These are phyloP conservation scores for Fagus sylvatica DNA, from an alignment of 306 rosid species.

Conservation along the genomic window DNA sequence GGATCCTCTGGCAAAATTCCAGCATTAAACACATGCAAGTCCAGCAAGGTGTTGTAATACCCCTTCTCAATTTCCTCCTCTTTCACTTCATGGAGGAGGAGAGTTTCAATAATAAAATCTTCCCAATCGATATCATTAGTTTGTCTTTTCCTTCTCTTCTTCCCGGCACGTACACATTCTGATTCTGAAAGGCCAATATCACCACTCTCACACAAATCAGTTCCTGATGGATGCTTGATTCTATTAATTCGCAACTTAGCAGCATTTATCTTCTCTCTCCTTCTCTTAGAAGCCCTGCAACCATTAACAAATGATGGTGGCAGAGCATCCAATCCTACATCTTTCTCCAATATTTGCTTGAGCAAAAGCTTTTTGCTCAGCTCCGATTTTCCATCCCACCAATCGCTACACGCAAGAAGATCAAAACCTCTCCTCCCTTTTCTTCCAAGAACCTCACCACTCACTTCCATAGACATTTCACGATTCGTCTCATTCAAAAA, in stretches of 20 bases:
- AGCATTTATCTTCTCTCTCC: slow-evolving; percentile 62
- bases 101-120: slow-evolving; percentile 79
- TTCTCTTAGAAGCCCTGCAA: slow-evolving; percentile 42
- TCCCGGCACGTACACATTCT: slow-evolving; percentile 16
- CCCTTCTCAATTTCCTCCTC: slow-evolving; percentile 88
- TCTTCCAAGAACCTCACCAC: slow-evolving; percentile 26
- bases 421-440: slow-evolving; percentile 23
- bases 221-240: slow-evolving; percentile 48
- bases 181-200: slow-evolving; percentile 1
- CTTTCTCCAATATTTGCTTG: slow-evolving; percentile 55
- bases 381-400: slow-evolving; percentile 88
- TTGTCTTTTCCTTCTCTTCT: slow-evolving; percentile 45
- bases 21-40: slow-evolving; percentile 61
- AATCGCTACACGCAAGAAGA: slow-evolving; percentile 43
- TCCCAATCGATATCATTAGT: slow-evolving; percentile 62
- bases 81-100: slow-evolving; percentile 69
- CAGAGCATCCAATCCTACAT: slow-evolving; percentile 64
- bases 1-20: slow-evolving; percentile 32
- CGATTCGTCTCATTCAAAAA: slow-evolving; percentile 32
- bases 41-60: slow-evolving; percentile 64
- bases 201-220: slow-evolving; percentile 8
- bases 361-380: slow-evolving; percentile 68
- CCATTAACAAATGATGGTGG: slow-evolving; percentile 70
- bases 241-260: slow-evolving; percentile 61
- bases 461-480: slow-evolving; percentile 28